phyloP scores from a whole-genome alignment of 345 rosid genomes.

The Eucalyptus decipiens region DNA sequence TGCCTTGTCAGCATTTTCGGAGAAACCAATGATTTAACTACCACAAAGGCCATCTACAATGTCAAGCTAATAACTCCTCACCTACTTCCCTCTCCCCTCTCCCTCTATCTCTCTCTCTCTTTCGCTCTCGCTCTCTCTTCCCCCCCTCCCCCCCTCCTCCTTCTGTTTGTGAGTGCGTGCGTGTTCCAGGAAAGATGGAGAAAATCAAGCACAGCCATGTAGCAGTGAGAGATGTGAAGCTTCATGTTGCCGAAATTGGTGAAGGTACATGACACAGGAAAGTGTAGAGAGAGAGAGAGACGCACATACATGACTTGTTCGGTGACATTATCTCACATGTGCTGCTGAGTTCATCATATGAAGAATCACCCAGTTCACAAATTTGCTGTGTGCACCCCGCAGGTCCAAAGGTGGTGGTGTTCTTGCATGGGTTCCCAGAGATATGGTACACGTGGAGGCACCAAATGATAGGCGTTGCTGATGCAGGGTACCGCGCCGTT shows the following conservation, averaged over 20 bases:
- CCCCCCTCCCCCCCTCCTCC: neutral
- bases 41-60: neutral
- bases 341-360: neutral
- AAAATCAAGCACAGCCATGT: conserved; percentile 28
- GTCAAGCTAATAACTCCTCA: neutral
- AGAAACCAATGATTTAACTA: neutral
- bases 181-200: conserved; percentile 9
- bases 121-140: neutral
- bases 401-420: conserved; percentile 11
- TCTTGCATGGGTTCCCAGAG: conserved; percentile 40
- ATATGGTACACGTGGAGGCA: conserved; percentile 40
- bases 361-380: neutral
- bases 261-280: conserved; percentile 5
- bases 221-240: conserved; percentile 24
- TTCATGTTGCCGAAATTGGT: conserved; percentile 44
- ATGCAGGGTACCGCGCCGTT: conserved; percentile 12
- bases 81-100: neutral
- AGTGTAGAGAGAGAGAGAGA: neutral
- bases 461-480: conserved; percentile 23
- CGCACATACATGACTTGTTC: neutral
- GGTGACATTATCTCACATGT: neutral
- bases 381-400: neutral
- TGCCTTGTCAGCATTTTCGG: neutral
- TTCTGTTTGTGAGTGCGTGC: neutral
- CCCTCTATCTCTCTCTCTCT: neutral